Evolutionary conservation across 78 protist genomes (phyloP).

Genomic region (Monosiga brevicollis): DNA sequence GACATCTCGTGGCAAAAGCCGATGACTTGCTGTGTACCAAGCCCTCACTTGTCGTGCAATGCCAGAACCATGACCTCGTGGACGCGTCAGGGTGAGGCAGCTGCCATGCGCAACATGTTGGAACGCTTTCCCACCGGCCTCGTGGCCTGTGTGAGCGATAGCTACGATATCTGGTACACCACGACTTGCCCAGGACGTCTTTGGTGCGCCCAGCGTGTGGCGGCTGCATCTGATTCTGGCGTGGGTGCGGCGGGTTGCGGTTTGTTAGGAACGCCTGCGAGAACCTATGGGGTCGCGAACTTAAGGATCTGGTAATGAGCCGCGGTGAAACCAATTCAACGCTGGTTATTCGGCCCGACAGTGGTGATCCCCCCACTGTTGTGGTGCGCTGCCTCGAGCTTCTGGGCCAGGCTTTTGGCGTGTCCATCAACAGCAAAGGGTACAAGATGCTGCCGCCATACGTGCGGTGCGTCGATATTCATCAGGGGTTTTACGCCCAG

Average conservation of each 20-base stretch:
- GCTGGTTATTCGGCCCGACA: constrained; percentile 33
- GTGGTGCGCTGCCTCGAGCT: constrained; percentile 10
- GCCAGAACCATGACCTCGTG: constrained; percentile 35
- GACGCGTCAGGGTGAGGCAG: constrained; percentile 5
- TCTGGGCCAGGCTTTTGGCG: constrained; percentile 13
- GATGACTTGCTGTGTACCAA: too few species aligned
- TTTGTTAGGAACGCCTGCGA: constrained; percentile 3
- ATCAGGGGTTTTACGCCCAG: too few species aligned
- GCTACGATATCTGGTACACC: constrained; percentile 29
- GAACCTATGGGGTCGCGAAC: not conserved
- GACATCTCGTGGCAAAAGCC: too few species aligned
- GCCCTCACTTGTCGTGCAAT: too few species aligned
- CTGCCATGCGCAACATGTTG: constrained; percentile 19
- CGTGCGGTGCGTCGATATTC: too few species aligned
- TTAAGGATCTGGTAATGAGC: constrained; percentile 8
- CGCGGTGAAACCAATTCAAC: not conserved
- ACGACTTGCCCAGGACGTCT: too few species aligned
- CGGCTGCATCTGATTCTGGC: too few species aligned
- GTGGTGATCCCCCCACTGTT: constrained; percentile 21
- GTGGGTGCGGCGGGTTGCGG: too few species aligned
- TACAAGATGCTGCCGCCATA: constrained; percentile 22
- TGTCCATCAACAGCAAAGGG: constrained; percentile 10
- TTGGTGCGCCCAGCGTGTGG: too few species aligned
- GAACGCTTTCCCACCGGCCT: not conserved
- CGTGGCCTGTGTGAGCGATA: constrained; percentile 29